Evolutionary conservation across 2,329 filamentous ascomycete genomes (phyloP).

Genomic region (Fusarium virguliforme): DNA sequence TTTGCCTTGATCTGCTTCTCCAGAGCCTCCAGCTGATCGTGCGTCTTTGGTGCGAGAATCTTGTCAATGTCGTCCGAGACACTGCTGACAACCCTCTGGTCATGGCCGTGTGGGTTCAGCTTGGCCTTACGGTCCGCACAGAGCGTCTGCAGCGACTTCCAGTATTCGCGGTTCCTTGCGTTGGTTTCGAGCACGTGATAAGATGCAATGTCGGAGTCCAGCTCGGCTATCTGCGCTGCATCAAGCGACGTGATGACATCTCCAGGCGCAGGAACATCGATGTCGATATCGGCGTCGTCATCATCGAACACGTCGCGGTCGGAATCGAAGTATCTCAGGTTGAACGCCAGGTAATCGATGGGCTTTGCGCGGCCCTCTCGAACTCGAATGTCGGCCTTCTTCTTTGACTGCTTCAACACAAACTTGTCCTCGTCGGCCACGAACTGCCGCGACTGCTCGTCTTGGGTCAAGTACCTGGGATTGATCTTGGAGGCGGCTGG

Average conservation of each 20-base stretch:
- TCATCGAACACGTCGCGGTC: conserved; percentile 91
- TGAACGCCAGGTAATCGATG: conserved; percentile 95
- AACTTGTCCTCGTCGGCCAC: conserved; percentile 97
- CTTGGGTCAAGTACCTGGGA: conserved; percentile 75
- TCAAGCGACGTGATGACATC: conserved; percentile 83
- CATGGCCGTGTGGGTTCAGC: conserved; percentile 71
- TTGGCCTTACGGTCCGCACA: conserved; percentile 83
- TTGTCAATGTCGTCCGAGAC: conserved; percentile 91
- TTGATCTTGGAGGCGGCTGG: conserved; percentile 51
- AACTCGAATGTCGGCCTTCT: conserved; percentile 95
- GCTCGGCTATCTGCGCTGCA: conserved; percentile 77
- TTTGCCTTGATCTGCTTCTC: conserved; percentile 91
- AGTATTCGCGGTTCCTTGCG: conserved; percentile 86
- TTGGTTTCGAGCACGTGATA: conserved; percentile 88
- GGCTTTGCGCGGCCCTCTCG: conserved; percentile 91
- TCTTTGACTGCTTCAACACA: conserved; percentile 96
- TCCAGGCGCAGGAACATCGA: conserved; percentile 85
- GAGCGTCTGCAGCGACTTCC: conserved; percentile 90
- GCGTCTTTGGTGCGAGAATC: conserved; percentile 86
- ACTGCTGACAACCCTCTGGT: conserved; percentile 83
- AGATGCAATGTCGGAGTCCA: conserved; percentile 86
- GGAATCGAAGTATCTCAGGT: conserved; percentile 87
- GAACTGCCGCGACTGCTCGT: conserved; percentile 85
- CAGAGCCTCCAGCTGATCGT: conserved; percentile 87
- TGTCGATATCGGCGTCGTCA: conserved; percentile 79